These are phyloP conservation scores for Polychaeton citri DNA, from an alignment of 2,329 filamentous ascomycete genomes.

Conservation along the genomic window DNA sequence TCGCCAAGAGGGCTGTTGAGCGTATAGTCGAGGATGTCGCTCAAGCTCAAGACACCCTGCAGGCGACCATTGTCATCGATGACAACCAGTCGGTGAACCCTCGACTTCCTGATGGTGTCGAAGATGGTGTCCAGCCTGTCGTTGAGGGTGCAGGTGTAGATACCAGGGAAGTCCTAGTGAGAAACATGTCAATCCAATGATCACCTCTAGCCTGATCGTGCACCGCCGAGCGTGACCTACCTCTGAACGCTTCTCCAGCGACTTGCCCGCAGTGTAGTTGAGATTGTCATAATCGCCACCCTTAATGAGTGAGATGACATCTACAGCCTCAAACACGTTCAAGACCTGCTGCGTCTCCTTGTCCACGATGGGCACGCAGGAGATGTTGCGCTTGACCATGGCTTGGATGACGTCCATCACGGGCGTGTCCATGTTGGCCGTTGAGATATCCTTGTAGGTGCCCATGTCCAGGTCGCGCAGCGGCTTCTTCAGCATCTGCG, in stretches of 20 bases:
- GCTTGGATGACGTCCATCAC: slow-evolving; percentile 91
- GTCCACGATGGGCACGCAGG: slow-evolving; percentile 86
- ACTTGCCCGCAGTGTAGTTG: slow-evolving; percentile 73
- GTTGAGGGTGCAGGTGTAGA: slow-evolving; percentile 87
- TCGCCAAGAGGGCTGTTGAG: slow-evolving; percentile 34
- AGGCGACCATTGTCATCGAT: slow-evolving; percentile 81
- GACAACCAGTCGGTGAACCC: slow-evolving; percentile 84
- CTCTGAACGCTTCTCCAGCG: slow-evolving; percentile 70
- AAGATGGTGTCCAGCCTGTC: slow-evolving; percentile 93
- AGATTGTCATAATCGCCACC: slow-evolving; percentile 87
- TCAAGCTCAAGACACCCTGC: slow-evolving; percentile 80
- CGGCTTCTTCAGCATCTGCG: slow-evolving; percentile 75
- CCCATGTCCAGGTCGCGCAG: slow-evolving; percentile 74
- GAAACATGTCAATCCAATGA: not conserved
- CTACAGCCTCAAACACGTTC: slow-evolving; percentile 95
- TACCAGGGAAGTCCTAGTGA: slow-evolving; percentile 70
- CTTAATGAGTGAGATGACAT: slow-evolving; percentile 92
- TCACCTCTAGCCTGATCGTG: not conserved
- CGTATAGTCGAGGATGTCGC: slow-evolving; percentile 92
- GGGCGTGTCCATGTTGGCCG: slow-evolving; percentile 74
- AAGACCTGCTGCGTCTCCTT: slow-evolving; percentile 61
- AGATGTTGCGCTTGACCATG: slow-evolving; percentile 87
- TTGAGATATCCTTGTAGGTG: slow-evolving; percentile 68
- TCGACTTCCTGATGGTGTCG: slow-evolving; percentile 86
- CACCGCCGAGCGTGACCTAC: slow-evolving; percentile 32